Evolutionary conservation across 768 basidiomycete species (phyloP), one percentile per base, ranked within the genome.

Genomic region (Tremella mesenterica): DNA sequence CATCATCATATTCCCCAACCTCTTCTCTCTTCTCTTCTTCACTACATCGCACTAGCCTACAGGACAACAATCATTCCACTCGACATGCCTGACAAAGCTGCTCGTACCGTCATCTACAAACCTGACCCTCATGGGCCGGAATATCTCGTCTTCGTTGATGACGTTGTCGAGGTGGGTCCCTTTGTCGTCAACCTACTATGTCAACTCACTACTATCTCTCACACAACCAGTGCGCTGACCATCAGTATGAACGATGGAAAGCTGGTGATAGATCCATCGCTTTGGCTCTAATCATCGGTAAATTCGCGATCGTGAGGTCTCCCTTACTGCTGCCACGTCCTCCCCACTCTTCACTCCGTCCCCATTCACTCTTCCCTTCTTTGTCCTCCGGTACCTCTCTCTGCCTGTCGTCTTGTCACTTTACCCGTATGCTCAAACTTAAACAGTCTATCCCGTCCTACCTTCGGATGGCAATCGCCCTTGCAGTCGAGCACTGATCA

Each of bases 211-310:
- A 5, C 4, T 41, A 13, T 28, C 30, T 21, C 5, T 1, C 7
- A 30, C 10, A 41, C n/a, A 23, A 41, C 5, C n/a, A 4, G 5
- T n/a, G 2, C n/a, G 27, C 44, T 47, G 52, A 47, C 23, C 21
- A 12, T 28, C 44, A 69, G 67, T 69, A 64, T 63, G 55, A 69
- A 48, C 44, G 49, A 20, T 69, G 67, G 67, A 69, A 66, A 52
- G 33, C 50, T 45, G 18, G 9, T n/a, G 62, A 58, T 51, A 69
- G 64, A 54, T 61, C 62, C 27, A 69, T 69, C 48, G 64, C 67
- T 26, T 54, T 69, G 43, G 46, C 67, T 16, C 53, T 62, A 49
- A 66, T 69, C 46, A 50, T 69, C 26, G 67, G 67, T 3, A 49
- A 57, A 16, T 69, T 69, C 57, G 28, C 62, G 21, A 60, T 69